Evolutionary conservation across 805 yeast species (phyloP).

Genomic region (Wickerhamomyces canadensis): DNA sequence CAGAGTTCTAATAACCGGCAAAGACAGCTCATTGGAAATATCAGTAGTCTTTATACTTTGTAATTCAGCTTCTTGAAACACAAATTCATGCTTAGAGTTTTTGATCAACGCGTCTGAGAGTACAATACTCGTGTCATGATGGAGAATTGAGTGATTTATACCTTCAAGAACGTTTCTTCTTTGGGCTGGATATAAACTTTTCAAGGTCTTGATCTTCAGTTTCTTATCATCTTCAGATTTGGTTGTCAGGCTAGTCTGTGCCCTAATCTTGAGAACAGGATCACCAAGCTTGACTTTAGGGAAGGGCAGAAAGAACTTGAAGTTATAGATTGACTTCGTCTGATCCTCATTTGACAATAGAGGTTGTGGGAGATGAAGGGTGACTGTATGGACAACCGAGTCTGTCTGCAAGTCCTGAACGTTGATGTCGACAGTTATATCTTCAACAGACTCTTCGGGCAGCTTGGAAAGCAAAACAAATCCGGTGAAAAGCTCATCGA

Average conservation of each 20-base stretch:
- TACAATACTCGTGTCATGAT: conserved; percentile 1
- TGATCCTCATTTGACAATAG: neutral
- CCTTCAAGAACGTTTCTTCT: conserved; percentile 18
- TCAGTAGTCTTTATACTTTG: neutral
- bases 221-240: neutral
- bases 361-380: neutral
- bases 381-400: neutral
- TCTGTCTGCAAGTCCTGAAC: neutral
- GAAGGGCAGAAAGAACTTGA: conserved; percentile 13
- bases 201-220: neutral
- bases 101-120: conserved; percentile 15
- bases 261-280: conserved; percentile 10
- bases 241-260: conserved; percentile 1
- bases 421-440: conserved; percentile 1
- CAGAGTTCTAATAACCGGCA: conserved; percentile 32
- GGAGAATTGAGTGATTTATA: conserved; percentile 6
- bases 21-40: neutral
- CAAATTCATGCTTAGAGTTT: conserved; percentile 7
- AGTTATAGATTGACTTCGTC: conserved; percentile 6
- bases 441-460: neutral
- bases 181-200: conserved; percentile 14
- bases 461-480: conserved; percentile 5
- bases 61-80: neutral
- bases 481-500: conserved; percentile 13
- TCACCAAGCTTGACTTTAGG: conserved; percentile 19